Conservation (phyloP, 1,284 basidiomycete species). For the Boletellus deceptivus region DNA sequence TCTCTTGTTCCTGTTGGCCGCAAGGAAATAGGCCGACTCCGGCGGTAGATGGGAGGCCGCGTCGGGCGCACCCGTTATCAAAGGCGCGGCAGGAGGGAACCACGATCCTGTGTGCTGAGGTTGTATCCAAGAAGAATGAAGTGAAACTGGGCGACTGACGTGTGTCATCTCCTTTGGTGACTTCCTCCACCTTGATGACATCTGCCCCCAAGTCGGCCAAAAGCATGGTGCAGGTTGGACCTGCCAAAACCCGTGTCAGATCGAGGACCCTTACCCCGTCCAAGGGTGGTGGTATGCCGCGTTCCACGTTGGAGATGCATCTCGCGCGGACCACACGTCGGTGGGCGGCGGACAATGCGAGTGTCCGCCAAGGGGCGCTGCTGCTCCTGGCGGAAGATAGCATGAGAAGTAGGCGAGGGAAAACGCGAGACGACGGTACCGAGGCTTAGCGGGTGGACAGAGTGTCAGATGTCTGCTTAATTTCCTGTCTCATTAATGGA, state of each 20-base stretch:
- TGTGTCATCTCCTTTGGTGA: constrained; percentile 86
- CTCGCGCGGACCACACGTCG: constrained; percentile 7
- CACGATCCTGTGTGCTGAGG: constrained; percentile 57
- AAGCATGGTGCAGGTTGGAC: constrained; percentile 88
- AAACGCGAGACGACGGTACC: constrained; percentile 12
- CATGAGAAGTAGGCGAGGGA: constrained; percentile 8
- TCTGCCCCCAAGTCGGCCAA: constrained; percentile 87
- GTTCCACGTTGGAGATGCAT: constrained; percentile 14
- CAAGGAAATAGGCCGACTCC: constrained; percentile 92
- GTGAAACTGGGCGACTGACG: constrained; percentile 44
- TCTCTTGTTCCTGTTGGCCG: constrained; percentile 87
- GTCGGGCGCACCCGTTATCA: constrained; percentile 46
- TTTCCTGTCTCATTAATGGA: constrained; percentile 11
- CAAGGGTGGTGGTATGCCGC: constrained; percentile 74
- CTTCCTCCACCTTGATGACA: constrained; percentile 88
- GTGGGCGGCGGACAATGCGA: neutral
- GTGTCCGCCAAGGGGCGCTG: neutral
- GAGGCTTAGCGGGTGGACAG: constrained; percentile 13
- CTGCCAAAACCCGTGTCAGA: constrained; percentile 85
- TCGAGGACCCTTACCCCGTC: constrained; percentile 81
- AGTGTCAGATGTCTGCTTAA: constrained; percentile 28
- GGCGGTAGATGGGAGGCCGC: constrained; percentile 72
- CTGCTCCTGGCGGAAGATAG: constrained; percentile 1
- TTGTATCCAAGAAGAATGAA: constrained; percentile 9
- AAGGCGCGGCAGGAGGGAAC: constrained; percentile 76